Base-by-base conservation (phyloP, 768 basidiomycete genomes). In the Glaciozyma antarctica region DNA sequence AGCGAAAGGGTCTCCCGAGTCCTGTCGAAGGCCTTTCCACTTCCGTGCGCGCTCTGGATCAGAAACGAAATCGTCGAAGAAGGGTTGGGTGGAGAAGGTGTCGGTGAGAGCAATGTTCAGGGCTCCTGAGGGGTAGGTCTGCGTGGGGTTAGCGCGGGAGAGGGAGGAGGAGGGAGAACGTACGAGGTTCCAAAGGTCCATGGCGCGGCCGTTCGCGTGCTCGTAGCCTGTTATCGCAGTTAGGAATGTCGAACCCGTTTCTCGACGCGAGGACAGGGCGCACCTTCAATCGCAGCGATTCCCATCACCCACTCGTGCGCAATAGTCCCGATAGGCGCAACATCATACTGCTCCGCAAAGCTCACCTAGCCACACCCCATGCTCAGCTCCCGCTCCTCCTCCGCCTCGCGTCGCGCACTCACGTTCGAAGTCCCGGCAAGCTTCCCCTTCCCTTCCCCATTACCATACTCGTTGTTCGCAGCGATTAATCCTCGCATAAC, bases 371-470 rank as follows among this genome's bases (percentile, higher is more conserved):
- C 10, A 52, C n/a, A 64, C 28, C 30, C 38, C 10, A 41, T 41
- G n/a, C n/a, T n/a, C 38, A 41, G 38, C 38, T 41, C 38, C 12
- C 13, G 12, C 38, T 41, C 38, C 2, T 41, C 38, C 38, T 41
- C 38, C 38, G 38, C 6, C 10, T 41, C 38, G 32, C 38, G 19
- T 41, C 38, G 32, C 38, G 19, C 48, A 52, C 81, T 65, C 74
- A 94, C 94, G 77, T 99, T 99, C 71, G 89, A 91, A 1, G 94
- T 97, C 22, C 92, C 92, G 34, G 78, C 76, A n/a, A 92, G 76
- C 48, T 77, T 78, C 2, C 90, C 89, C 60, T 38, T 64, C 16
- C 63, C 60, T 55, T 71, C 30, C 24, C 62, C 79, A 74, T n/a
- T 51, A 72, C 72, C 68, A 45, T 71, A 65, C 19, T 78, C 75